These are phyloP conservation scores for Cryptococcus deneoformans DNA, from an alignment of 1,284 basidiomycete species.

Conservation along the genomic window DNA sequence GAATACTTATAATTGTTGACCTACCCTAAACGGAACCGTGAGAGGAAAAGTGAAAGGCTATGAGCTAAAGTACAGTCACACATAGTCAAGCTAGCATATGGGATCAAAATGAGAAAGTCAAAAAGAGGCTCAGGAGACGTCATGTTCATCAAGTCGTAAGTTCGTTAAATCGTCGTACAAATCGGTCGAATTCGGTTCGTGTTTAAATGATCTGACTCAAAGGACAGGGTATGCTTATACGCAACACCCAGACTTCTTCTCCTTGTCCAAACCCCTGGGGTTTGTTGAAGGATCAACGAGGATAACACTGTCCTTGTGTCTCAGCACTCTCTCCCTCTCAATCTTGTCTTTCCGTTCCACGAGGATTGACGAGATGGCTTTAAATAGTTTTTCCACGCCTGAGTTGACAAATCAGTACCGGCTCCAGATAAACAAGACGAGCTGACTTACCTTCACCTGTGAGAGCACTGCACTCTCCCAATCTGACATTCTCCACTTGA, in stretches of 20 bases:
- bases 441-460: conserved; percentile 40
- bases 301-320: conserved; percentile 44
- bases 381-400: conserved; percentile 48
- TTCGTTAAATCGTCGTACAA: neutral
- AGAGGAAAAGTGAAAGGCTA: neutral
- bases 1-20: neutral
- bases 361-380: conserved; percentile 39
- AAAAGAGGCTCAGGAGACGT: neutral
- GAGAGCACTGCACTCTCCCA: conserved; percentile 44
- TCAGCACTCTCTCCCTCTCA: conserved; percentile 38
- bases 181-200: neutral
- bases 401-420: neutral
- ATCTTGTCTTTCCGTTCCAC: conserved; percentile 45
- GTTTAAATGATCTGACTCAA: neutral
- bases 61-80: neutral
- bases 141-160: neutral
- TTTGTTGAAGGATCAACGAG: conserved; percentile 28
- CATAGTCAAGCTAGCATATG: neutral
- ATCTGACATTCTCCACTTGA: conserved; percentile 38
- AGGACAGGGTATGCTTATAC: conserved; percentile 4
- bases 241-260: conserved; percentile 21
- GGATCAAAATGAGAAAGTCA: neutral
- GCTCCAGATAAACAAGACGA: neutral
- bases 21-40: neutral
- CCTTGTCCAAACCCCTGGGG: conserved; percentile 4